Evolutionary conservation across 164 flowering plant genomes (phyloP).

Genomic region (Liriodendron chinense): DNA sequence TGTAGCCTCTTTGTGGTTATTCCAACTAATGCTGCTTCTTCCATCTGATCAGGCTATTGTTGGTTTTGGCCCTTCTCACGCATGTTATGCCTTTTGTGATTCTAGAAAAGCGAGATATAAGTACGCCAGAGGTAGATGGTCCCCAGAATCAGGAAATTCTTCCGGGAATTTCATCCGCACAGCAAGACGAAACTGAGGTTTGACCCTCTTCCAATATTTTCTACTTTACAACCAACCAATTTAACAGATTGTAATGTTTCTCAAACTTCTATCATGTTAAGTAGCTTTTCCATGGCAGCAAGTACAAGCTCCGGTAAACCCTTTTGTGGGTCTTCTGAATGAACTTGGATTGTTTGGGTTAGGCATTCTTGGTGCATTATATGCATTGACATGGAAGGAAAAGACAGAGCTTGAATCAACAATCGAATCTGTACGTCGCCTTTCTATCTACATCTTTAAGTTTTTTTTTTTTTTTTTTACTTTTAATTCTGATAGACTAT

Average conservation of each 20-base stretch:
- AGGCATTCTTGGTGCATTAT: conserved; percentile 75
- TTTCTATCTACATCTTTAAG: conserved; percentile 1
- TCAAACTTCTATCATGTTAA: background rate
- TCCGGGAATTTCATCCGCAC: background rate
- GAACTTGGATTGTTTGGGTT: conserved; percentile 63
- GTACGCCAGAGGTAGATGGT: conserved; percentile 5
- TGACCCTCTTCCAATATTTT: conserved; percentile 12
- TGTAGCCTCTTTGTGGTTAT: too few species aligned
- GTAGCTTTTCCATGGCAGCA: conserved; percentile 29
- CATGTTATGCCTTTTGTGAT: background rate
- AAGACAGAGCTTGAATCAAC: conserved; percentile 34
- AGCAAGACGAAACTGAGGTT: conserved; percentile 39
- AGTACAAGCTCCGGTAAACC: conserved; percentile 34
- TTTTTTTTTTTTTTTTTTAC: background rate
- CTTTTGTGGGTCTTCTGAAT: conserved; percentile 59
- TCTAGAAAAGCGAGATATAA: conserved; percentile 36
- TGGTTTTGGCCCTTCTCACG: background rate
- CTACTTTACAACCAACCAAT: background rate
- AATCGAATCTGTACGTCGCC: conserved; percentile 50
- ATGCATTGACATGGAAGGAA: conserved; percentile 60
- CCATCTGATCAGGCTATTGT: background rate
- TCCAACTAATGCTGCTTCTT: background rate
- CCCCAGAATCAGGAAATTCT: conserved; percentile 15
- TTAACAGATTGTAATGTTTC: conserved; percentile 2
- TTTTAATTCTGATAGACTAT: background rate